These are phyloP conservation scores for Dactylellina parvicollis DNA, from an alignment of 2,329 filamentous ascomycete species.

Conservation along the genomic window DNA sequence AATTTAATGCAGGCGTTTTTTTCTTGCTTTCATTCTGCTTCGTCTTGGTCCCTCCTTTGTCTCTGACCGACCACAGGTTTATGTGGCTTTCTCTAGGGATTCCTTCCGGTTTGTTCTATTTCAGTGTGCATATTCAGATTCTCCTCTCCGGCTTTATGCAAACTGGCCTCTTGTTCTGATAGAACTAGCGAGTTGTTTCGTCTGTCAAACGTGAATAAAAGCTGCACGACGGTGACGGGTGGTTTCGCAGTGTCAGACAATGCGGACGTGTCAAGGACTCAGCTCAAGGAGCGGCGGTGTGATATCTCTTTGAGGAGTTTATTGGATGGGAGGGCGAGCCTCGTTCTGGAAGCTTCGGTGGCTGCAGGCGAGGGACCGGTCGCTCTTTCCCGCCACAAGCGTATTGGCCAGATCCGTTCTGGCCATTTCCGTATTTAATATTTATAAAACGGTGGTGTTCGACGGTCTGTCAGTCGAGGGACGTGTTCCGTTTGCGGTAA, in stretches of 20 bases:
- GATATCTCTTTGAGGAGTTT: not conserved
- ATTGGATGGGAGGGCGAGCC: not conserved
- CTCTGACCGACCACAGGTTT: not conserved
- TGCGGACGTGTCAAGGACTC: slow-evolving; percentile 19
- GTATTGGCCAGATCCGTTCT: too few relatives aligned
- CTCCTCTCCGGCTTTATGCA: slow-evolving; percentile 35
- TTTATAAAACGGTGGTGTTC: too few relatives aligned
- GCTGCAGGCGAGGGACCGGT: slow-evolving; percentile 5
- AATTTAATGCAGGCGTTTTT: slow-evolving; percentile 40
- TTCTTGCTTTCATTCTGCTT: slow-evolving; percentile 1
- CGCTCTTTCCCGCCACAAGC: not conserved
- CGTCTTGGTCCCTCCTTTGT: not conserved
- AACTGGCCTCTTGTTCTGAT: not conserved
- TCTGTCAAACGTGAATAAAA: not conserved
- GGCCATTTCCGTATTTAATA: too few relatives aligned
- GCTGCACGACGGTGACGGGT: not conserved
- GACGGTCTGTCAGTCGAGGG: too few relatives aligned
- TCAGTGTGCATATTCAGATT: slow-evolving; percentile 35
- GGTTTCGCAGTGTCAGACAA: slow-evolving; percentile 5
- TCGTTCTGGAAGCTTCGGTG: slow-evolving; percentile 35
- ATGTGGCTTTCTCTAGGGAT: not conserved
- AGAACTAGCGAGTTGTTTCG: not conserved
- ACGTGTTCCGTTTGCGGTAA: too few relatives aligned
- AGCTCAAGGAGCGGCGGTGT: not conserved
- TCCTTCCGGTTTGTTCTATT: slow-evolving; percentile 7